phyloP scores from a whole-genome alignment of 2,329 filamentous ascomycete genomes.

The Cryphonectria nitschkei region DNA sequence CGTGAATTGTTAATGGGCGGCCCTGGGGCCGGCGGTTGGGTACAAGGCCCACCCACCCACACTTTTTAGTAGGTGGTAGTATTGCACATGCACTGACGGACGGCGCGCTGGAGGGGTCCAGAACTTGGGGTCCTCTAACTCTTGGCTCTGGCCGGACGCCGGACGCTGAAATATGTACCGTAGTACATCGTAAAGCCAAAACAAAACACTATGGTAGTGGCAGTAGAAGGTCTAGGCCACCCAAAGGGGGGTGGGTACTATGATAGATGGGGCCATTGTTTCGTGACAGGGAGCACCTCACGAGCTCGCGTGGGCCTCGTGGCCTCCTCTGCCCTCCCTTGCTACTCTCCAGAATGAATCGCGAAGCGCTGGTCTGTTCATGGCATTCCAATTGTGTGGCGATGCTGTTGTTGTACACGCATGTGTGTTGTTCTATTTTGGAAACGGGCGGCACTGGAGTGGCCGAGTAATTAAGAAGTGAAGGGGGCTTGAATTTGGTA shows the following conservation, averaged over 20 bases:
- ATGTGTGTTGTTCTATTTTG: neutral
- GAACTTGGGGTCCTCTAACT: neutral
- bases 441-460: neutral
- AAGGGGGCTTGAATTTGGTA: neutral
- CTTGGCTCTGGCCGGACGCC: neutral
- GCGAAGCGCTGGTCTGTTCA: neutral
- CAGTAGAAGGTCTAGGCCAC: neutral
- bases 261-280: neutral
- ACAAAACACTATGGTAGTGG: neutral
- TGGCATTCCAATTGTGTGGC: neutral
- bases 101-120: neutral
- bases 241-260: neutral
- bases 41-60: conserved; percentile 1
- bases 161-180: neutral
- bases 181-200: neutral
- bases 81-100: neutral
- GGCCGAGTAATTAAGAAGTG: neutral
- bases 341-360: neutral
- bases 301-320: conserved; percentile 1
- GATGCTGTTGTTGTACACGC: neutral
- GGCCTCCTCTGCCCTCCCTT: neutral
- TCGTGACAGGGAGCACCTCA: conserved; percentile 7
- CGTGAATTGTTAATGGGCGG: conserved; percentile 16
- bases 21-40: conserved; percentile 12
- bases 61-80: neutral